Conservation (phyloP, 176 grass and related monocot species). For the Juncus effusus region DNA sequence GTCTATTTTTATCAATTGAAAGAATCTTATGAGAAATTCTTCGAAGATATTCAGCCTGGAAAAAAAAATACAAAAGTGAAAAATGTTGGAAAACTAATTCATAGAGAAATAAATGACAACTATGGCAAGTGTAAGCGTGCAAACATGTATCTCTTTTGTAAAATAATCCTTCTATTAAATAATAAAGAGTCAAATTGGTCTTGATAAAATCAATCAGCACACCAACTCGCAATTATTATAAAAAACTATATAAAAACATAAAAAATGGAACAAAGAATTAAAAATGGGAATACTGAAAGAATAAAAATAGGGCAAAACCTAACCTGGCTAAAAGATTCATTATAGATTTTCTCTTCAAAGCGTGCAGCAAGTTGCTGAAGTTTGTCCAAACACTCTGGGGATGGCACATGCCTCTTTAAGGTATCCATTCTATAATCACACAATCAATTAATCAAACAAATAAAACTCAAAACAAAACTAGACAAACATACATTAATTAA, state of each 20-base stretch:
- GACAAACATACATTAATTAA: neutral
- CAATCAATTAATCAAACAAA: neutral
- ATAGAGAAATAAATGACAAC: neutral
- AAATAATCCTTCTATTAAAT: neutral
- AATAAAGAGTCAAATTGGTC: conserved; percentile 19
- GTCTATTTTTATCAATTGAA: conserved; percentile 38
- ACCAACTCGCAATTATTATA: conserved; percentile 1
- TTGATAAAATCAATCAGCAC: neutral
- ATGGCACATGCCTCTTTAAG: conserved; percentile 66
- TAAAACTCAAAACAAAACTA: too few relatives aligned
- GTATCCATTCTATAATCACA: conserved; percentile 59
- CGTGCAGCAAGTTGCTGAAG: conserved; percentile 61
- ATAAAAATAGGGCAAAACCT: neutral
- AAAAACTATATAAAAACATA: neutral
- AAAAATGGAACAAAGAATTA: neutral
- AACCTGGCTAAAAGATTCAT: conserved; percentile 53
- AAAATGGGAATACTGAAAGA: neutral
- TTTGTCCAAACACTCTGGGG: conserved; percentile 56
- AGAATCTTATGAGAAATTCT: conserved; percentile 89
- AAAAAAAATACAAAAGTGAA: conserved; percentile 20
- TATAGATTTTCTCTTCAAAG: conserved; percentile 83
- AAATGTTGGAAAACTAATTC: conserved; percentile 1
- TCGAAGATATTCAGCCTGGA: conserved; percentile 79
- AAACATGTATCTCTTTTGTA: neutral
- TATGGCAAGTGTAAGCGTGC: neutral